These are phyloP conservation scores for Myochromella boudieri DNA, from an alignment of 768 basidiomycete genomes.

Conservation along the genomic window DNA sequence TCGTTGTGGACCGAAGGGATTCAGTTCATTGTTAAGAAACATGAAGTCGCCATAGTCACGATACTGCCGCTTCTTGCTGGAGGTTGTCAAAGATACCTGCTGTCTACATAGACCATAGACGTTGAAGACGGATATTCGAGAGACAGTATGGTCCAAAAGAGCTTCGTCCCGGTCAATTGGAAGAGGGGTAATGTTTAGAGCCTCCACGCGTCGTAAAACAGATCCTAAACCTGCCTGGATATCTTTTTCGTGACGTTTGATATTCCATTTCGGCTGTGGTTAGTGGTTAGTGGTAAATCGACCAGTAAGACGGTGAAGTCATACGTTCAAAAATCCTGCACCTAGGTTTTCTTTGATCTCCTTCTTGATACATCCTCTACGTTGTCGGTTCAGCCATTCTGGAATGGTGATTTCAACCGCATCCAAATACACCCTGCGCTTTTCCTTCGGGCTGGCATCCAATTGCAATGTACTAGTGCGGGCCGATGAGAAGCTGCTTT, in stretches of 20 bases:
- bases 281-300: background rate
- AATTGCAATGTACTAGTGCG: background rate
- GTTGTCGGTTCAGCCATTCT: background rate
- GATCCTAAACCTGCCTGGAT: slow-evolving; percentile 1
- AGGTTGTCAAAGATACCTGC: slow-evolving; percentile 7
- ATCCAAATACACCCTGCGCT: background rate
- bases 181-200: slow-evolving; percentile 4
- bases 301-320: background rate
- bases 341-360: background rate
- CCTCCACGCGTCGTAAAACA: slow-evolving; percentile 11
- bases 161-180: slow-evolving; percentile 1
- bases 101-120: slow-evolving; percentile 24
- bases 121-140: slow-evolving; percentile 18
- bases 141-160: slow-evolving; percentile 3
- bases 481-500: too few species aligned
- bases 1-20: slow-evolving; percentile 28
- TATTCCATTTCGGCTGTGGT: slow-evolving; percentile 8
- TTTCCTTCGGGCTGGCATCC: background rate
- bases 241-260: slow-evolving; percentile 7
- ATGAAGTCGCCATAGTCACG: slow-evolving; percentile 29
- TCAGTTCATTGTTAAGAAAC: slow-evolving; percentile 23
- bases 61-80: slow-evolving; percentile 12
- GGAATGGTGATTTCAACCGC: slow-evolving; percentile 4
- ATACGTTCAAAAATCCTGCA: slow-evolving; percentile 7
- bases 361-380: background rate